Base-by-base conservation (phyloP, 2,329 filamentous ascomycete genomes). In the Cladosporium velox region DNA sequence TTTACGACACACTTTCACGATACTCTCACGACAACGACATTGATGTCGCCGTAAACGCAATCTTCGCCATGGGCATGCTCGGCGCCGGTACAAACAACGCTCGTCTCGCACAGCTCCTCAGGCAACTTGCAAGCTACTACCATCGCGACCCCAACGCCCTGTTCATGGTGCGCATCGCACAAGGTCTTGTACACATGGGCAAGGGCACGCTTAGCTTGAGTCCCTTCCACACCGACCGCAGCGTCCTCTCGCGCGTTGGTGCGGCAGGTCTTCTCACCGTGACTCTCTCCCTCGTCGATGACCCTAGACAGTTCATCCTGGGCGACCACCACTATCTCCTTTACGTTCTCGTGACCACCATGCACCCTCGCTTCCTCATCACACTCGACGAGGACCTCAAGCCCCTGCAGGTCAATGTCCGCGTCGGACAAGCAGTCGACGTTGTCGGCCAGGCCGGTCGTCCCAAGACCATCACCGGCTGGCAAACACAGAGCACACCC, bases 11-110 rank as follows among this genome's bases (percentile, higher is more conserved):
- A 0, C 84, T 99, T 12, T 99, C 95, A 61, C 87, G 95, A 76
- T 99, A 99, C 85, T 96, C 91, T 70, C 95, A 99, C 86, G 95
- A 99, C 82, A 99, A 95, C 72, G 95, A 99, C 81, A 96, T 94
- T 69, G 95, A 99, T 75, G 95, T 99, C 57, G 95, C 95, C 47
- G 91, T 99, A 79, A 99, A 98, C 77, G 93, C 95, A 74, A 99
- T 99, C 77, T 99, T 99, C 76, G 93, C 95, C 72, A 99, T 99
- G 95, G 95, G 95, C 80, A 89, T 99, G 67, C 86, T 97, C 44
- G 95, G 95, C 74, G 95, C 95, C 2, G 95, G 95, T 73, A 99
- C 95, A 64, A 99, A 99, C 85, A 99, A 99, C 77, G 96, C 95
- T 59, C 90, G 95, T 80, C 83, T 99, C 72, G 96, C 95, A 62